Percentiles rank a stretch among this genome's conserved stretches.
These are phyloP conservation scores for Fusarium xyrophilum DNA, from an alignment of 2,329 filamentous ascomycete genomes.

Conservation along the genomic window DNA sequence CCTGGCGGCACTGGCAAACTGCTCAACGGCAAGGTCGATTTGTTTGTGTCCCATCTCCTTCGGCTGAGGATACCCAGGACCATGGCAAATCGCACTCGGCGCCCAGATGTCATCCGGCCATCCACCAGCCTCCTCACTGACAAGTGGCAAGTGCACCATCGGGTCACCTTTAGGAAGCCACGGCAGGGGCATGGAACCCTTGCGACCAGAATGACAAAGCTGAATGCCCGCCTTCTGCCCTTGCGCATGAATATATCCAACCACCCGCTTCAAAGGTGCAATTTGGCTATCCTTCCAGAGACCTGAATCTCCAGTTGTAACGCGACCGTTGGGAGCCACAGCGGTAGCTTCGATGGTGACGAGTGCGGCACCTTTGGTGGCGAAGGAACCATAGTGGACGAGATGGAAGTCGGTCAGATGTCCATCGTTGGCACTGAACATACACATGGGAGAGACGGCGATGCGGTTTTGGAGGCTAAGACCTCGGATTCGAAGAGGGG, in stretches of 20 bases:
- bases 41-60: neutral
- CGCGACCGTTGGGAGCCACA: neutral
- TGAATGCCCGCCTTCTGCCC: neutral
- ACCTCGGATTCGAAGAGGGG: neutral
- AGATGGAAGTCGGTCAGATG: neutral
- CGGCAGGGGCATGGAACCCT: neutral
- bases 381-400: neutral
- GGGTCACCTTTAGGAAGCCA: neutral
- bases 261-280: neutral
- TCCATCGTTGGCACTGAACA: neutral
- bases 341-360: neutral
- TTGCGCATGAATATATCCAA: neutral
- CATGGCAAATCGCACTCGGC: neutral
- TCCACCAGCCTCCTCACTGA: neutral
- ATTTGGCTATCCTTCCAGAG: slow-evolving; percentile 1
- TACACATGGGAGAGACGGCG: neutral
- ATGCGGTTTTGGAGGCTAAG: neutral
- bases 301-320: neutral
- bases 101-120: neutral
- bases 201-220: neutral
- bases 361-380: neutral
- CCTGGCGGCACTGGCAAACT: neutral
- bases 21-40: neutral
- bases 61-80: neutral
- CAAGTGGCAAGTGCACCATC: neutral